Evolutionary conservation across 176 grass and related monocot genomes (phyloP).

Genomic region (Carex scoparia): DNA sequence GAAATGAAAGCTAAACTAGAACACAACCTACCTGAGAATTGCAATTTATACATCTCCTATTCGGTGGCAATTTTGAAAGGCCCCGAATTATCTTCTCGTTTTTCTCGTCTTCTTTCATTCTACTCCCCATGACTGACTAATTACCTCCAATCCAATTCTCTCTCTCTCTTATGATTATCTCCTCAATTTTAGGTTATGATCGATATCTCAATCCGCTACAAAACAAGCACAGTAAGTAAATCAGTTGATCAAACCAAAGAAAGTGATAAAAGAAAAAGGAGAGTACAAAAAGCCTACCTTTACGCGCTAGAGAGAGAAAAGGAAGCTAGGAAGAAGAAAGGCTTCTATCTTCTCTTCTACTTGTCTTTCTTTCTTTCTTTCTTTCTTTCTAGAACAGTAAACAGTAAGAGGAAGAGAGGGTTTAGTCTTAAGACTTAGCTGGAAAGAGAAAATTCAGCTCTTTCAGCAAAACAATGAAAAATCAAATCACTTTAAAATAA

Average conservation of each 20-base stretch:
- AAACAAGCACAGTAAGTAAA: slow-evolving; percentile 1
- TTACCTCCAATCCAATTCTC: not conserved
- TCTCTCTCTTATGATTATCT: not conserved
- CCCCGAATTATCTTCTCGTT: slow-evolving; percentile 49
- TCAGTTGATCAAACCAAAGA: slow-evolving; percentile 4
- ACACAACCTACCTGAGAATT: slow-evolving; percentile 39
- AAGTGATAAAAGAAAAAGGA: not conserved
- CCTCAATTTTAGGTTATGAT: not conserved
- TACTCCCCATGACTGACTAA: slow-evolving; percentile 32
- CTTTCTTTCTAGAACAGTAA: not conserved
- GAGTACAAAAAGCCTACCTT: not conserved
- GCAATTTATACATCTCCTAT: slow-evolving; percentile 61
- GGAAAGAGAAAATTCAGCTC: not conserved
- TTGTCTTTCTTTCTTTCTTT: not conserved
- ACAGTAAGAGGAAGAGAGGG: not conserved
- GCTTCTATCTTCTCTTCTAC: not conserved
- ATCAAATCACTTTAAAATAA: not conserved
- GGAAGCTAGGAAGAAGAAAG: not conserved
- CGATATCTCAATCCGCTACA: not conserved
- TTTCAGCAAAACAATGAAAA: not conserved
- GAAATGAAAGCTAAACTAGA: not conserved
- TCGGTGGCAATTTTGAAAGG: slow-evolving; percentile 45
- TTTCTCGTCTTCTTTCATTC: slow-evolving; percentile 58
- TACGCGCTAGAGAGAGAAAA: slow-evolving; percentile 1
- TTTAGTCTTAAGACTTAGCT: slow-evolving; percentile 18